Conservation (phyloP, 2,329 filamentous ascomycete species). For the Alternaria sp. region DNA sequence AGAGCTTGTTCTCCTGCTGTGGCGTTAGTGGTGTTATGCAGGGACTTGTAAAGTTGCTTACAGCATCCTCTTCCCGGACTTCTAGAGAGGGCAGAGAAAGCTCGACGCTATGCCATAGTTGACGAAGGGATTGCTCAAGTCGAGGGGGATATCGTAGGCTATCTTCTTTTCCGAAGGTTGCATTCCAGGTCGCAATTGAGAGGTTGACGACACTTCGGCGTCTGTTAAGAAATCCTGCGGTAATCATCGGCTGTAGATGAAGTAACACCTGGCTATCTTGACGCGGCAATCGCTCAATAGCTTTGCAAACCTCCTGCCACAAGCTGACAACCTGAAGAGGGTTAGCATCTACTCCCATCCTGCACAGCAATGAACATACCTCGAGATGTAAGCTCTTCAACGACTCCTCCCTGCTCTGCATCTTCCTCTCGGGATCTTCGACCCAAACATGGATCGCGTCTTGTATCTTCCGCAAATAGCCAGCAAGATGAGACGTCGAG, state of each 20-base stretch:
- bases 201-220: conserved; percentile 60
- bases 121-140: conserved; percentile 69
- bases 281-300: conserved; percentile 65
- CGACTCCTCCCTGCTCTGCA: conserved; percentile 34
- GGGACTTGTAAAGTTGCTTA: conserved; percentile 53
- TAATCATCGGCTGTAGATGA: conserved; percentile 60
- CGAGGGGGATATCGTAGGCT: conserved; percentile 69
- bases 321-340: conserved; percentile 43
- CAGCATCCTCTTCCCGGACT: conserved; percentile 45
- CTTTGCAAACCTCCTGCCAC: conserved; percentile 58
- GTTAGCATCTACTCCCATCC: conserved; percentile 22
- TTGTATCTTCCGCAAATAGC: conserved; percentile 68
- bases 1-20: conserved; percentile 25
- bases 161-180: conserved; percentile 68
- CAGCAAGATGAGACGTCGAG: conserved; percentile 60
- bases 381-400: conserved; percentile 35
- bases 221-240: conserved; percentile 62
- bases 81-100: conserved; percentile 60
- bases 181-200: conserved; percentile 73
- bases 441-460: conserved; percentile 70
- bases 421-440: conserved; percentile 58
- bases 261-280: conserved; percentile 65
- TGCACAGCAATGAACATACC: conserved; percentile 20
- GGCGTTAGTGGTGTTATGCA: conserved; percentile 47
- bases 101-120: conserved; percentile 64